Evolutionary conservation across 805 yeast genomes (phyloP).

Genomic region (Wilhelminamyces savonicus): DNA sequence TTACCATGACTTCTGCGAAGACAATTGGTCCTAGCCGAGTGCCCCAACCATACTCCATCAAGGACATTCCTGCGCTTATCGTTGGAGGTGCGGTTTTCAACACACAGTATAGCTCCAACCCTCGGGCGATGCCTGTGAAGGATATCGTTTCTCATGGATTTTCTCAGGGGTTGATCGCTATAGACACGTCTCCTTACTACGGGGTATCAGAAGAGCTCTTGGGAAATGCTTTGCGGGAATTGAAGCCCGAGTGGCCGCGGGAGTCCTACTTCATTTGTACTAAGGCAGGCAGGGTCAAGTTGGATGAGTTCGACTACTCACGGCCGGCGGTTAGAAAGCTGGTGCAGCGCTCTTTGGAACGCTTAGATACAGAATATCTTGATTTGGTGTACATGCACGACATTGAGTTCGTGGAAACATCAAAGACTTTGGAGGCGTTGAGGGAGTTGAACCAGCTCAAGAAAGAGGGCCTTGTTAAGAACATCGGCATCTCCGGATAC

Average conservation of each 20-base stretch:
- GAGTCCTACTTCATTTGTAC: conserved; percentile 68
- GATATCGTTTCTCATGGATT: conserved; percentile 59
- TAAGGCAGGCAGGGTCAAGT: conserved; percentile 73
- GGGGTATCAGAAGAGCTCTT: conserved; percentile 78
- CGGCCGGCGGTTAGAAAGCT: conserved; percentile 54
- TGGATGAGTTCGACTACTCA: conserved; percentile 71
- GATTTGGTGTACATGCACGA: conserved; percentile 88
- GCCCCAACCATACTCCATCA: too few species aligned
- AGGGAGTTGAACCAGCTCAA: conserved; percentile 54
- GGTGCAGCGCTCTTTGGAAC: conserved; percentile 56
- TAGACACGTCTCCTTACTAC: conserved; percentile 91
- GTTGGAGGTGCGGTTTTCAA: conserved; percentile 90
- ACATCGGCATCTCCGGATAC: conserved; percentile 82
- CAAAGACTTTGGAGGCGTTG: conserved; percentile 56
- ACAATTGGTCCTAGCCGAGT: too few species aligned
- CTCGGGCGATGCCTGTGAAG: conserved; percentile 49
- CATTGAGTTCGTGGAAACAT: conserved; percentile 66
- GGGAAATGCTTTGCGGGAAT: conserved; percentile 53
- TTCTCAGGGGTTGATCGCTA: conserved; percentile 60
- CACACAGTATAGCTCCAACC: conserved; percentile 69
- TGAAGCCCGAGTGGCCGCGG: conserved; percentile 38
- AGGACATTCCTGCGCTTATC: conserved; percentile 50
- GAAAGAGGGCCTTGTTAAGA: conserved; percentile 51
- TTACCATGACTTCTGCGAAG: too few species aligned
- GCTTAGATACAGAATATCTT: conserved; percentile 63